These are phyloP conservation scores for Penicillium griseofulvum DNA, from an alignment of 2,329 filamentous ascomycete genomes.

Conservation along the genomic window DNA sequence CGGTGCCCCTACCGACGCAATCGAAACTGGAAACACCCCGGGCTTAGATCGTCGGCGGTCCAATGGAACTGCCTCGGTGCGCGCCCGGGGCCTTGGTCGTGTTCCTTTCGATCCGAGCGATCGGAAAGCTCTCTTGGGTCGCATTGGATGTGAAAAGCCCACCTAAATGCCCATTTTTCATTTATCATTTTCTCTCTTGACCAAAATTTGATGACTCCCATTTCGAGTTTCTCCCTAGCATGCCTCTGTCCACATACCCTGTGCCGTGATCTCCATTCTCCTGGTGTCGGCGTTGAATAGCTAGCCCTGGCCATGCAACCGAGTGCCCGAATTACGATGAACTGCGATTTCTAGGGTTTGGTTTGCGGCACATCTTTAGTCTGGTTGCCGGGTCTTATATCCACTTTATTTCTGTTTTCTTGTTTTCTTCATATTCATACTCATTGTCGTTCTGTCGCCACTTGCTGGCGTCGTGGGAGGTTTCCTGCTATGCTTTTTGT, in stretches of 20 bases:
- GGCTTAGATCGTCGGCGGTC: constrained; percentile 34
- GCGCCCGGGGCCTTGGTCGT: constrained; percentile 38
- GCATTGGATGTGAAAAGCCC: constrained; percentile 79
- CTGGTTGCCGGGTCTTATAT: constrained; percentile 20
- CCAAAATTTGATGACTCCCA: constrained; percentile 17
- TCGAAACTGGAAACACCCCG: constrained; percentile 27
- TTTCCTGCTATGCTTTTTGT: constrained; percentile 10
- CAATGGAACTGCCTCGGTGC: constrained; percentile 34
- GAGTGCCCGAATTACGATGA: constrained; percentile 21
- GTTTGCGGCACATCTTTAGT: constrained; percentile 11
- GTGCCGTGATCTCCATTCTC: neutral
- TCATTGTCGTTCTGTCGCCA: constrained; percentile 1
- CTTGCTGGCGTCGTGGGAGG: constrained; percentile 5
- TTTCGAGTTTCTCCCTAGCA: constrained; percentile 15
- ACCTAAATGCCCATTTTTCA: constrained; percentile 20
- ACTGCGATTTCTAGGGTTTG: constrained; percentile 15
- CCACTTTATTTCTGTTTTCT: constrained; percentile 12
- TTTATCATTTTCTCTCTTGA: neutral
- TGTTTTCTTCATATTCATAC: constrained; percentile 6
- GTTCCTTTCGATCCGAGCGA: constrained; percentile 43
- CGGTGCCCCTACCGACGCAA: constrained; percentile 18
- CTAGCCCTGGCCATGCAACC: constrained; percentile 8
- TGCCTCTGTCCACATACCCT: constrained; percentile 9
- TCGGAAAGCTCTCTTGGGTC: constrained; percentile 71
- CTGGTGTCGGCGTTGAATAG: neutral